A percentile compares a stretch with the other conserved stretches of the same genome.
phyloP scores from a whole-genome alignment of 2,329 filamentous ascomycete genomes.

The Ophiosphaerella korrae region DNA sequence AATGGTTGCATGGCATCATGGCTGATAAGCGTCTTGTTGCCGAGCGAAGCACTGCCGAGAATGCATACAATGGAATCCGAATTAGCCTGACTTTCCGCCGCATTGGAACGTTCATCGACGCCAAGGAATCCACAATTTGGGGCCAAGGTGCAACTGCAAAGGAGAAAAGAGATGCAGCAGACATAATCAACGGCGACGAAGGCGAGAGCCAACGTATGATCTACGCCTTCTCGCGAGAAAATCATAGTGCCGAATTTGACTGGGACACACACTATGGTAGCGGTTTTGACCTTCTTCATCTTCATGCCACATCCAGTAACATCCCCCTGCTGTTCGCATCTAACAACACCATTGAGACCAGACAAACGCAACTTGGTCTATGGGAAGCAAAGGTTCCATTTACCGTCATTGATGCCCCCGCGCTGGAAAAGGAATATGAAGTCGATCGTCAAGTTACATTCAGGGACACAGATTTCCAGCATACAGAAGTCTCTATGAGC shows the following conservation, averaged over 20 bases:
- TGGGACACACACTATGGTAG: conserved; percentile 77
- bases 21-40: conserved; percentile 75
- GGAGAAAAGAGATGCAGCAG: conserved; percentile 61
- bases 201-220: conserved; percentile 72
- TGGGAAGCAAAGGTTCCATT: conserved; percentile 29
- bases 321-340: conserved; percentile 48
- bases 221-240: conserved; percentile 82
- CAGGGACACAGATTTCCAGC: conserved; percentile 41
- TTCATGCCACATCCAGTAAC: conserved; percentile 40
- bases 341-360: conserved; percentile 34
- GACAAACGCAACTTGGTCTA: conserved; percentile 41
- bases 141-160: conserved; percentile 85
- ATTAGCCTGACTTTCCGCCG: conserved; percentile 91
- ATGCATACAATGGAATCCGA: conserved; percentile 73
- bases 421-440: conserved; percentile 24
- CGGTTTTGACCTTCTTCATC: conserved; percentile 83
- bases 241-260: conserved; percentile 70
- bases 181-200: conserved; percentile 72
- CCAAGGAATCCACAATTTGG: conserved; percentile 74
- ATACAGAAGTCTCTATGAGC: conserved; percentile 37
- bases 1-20: conserved; percentile 91
- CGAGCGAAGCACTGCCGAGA: conserved; percentile 73
- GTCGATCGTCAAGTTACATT: conserved; percentile 30
- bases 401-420: conserved; percentile 22
- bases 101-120: conserved; percentile 83